Percentiles rank a stretch among this genome's conserved stretches.
These are phyloP conservation scores for Paraphoma chrysanthemicola DNA, from an alignment of 2,329 filamentous ascomycete genomes.

Conservation along the genomic window DNA sequence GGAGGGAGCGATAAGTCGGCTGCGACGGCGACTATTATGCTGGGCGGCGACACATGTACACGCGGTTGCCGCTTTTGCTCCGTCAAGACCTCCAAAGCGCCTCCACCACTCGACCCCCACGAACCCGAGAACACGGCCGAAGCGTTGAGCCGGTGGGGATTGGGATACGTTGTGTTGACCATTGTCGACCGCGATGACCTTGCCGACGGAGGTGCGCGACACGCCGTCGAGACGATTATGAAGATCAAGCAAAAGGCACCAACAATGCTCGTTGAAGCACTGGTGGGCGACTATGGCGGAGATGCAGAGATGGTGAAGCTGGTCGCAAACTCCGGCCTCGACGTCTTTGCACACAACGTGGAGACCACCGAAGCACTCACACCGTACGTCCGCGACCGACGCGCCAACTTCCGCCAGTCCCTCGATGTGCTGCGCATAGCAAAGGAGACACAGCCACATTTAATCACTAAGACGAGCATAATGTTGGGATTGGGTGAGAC, in stretches of 20 bases:
- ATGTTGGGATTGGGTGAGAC: slow-evolving; percentile 96
- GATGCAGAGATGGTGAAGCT: slow-evolving; percentile 85
- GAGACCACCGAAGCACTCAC: slow-evolving; percentile 94
- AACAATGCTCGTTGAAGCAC: slow-evolving; percentile 77
- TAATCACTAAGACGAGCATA: slow-evolving; percentile 98
- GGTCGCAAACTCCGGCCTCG: slow-evolving; percentile 85
- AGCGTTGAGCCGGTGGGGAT: slow-evolving; percentile 87
- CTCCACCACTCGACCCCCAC: slow-evolving; percentile 87
- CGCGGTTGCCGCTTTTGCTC: slow-evolving; percentile 96
- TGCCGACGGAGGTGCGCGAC: slow-evolving; percentile 82
- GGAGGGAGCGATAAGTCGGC: slow-evolving; percentile 86
- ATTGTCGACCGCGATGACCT: slow-evolving; percentile 94
- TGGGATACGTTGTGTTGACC: slow-evolving; percentile 95
- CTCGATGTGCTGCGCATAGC: slow-evolving; percentile 79
- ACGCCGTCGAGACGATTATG: slow-evolving; percentile 92
- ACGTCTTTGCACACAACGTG: slow-evolving; percentile 97
- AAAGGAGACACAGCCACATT: slow-evolving; percentile 75
- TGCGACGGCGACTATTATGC: slow-evolving; percentile 97
- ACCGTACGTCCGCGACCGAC: slow-evolving; percentile 85
- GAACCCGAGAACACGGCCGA: slow-evolving; percentile 98
- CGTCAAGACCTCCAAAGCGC: slow-evolving; percentile 83
- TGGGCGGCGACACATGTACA: slow-evolving; percentile 99
- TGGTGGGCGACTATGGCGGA: slow-evolving; percentile 88
- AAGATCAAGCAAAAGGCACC: slow-evolving; percentile 82
- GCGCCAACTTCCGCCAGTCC: slow-evolving; percentile 88